A percentile compares a stretch with the other conserved stretches of the same genome.
These are phyloP conservation scores for Monosporozyma servazzii DNA, from an alignment of 805 yeast species.

Conservation along the genomic window DNA sequence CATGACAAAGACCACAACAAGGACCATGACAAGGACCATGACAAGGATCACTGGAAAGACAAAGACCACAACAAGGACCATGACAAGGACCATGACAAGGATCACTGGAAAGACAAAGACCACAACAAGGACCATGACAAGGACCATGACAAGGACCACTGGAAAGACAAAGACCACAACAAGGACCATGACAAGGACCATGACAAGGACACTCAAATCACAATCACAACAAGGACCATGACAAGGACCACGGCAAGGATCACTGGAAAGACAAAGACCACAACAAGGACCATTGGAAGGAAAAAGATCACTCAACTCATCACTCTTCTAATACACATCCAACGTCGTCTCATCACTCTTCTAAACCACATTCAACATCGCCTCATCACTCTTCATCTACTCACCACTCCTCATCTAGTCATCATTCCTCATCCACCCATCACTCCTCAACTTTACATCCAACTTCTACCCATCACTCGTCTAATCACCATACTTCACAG, in stretches of 20 bases:
- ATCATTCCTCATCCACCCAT: background rate
- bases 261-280: background rate
- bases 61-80: background rate
- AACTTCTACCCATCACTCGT: background rate
- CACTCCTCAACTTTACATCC: background rate
- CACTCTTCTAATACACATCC: background rate
- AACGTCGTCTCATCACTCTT: conserved; percentile 1
- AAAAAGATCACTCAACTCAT: background rate
- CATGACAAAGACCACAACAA: background rate
- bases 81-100: background rate
- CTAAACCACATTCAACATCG: background rate
- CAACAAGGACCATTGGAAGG: background rate
- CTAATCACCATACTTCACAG: background rate
- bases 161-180: background rate
- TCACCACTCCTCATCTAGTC: too few species aligned
- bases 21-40: background rate
- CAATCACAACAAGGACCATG: background rate
- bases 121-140: background rate
- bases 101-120: background rate
- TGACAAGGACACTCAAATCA: too few species aligned
- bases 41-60: background rate
- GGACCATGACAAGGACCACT: background rate
- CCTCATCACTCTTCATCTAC: background rate
- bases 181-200: background rate
- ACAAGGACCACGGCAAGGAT: background rate